Base-by-base conservation (phyloP, 192 early-diverging fungal species). In the Chytriomyces sp. region DNA sequence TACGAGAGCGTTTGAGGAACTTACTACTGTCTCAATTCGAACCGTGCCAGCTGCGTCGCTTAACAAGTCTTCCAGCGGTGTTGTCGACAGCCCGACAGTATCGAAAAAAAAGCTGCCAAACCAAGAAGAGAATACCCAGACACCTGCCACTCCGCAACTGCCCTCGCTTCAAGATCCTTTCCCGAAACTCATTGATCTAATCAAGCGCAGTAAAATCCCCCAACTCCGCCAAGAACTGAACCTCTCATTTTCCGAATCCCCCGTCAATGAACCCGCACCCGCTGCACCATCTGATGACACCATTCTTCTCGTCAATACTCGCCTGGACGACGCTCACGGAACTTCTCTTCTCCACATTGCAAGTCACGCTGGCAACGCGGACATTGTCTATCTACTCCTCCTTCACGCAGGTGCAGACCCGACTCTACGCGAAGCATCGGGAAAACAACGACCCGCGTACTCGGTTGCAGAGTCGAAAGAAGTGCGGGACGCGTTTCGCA, bases 331-430 rank as follows among this genome's bases (percentile, higher is more conserved):
- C 45, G 48, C 61, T 5, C 61, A 63, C 50, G 88, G 85, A 6
- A 82, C 79, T 7, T 71, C 92, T 0, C 82, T 96, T 8, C 79
- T 98, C 23, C 96, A 99, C 76, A 67, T 94, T 28, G 94, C 95
- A 0, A 78, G 94, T 6, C 57, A 65, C n/a, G 73, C 80, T 5
- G 91, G 91, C 0, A 53, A 77, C 0, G 85, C 86, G 3, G 79
- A 93, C 13, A 88, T 97, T 0, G 82, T 84, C 5, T 83, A 89
- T 18, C 20, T 57, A 13, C 53, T 57, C 3, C 80, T 99, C 23
- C 83, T 94, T 43, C 82, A 90, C 43, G 72, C 82, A 50, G 87
- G 91, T n/a, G 95, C 93, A 0, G 92, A 99, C 68, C 97, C 97
- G 0, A 92, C 90, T 0, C 61, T 87, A 0, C 48, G 64, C 20